A percentile compares a stretch with the other conserved stretches of the same genome.
phyloP scores from a whole-genome alignment of 179 eudicot species.

The Silene vulgaris region DNA sequence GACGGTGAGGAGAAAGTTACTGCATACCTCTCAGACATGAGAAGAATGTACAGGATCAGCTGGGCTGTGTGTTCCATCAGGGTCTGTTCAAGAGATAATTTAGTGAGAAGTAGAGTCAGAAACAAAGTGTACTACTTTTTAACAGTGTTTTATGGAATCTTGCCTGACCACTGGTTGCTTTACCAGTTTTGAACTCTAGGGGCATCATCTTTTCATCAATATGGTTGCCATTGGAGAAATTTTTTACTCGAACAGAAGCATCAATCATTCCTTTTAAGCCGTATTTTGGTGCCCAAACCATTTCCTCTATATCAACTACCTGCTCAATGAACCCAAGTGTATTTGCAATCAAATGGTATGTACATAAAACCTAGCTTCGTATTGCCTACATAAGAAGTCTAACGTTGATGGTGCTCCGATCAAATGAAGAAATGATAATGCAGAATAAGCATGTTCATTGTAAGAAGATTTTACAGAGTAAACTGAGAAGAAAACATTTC shows the following conservation, averaged over 20 bases:
- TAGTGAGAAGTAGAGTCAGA: conserved; percentile 14
- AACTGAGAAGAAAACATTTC: background rate
- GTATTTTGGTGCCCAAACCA: conserved; percentile 98
- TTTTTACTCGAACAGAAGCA: conserved; percentile 68
- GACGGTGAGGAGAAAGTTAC: conserved; percentile 10
- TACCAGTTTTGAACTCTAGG: conserved; percentile 93
- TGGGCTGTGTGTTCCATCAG: conserved; percentile 92
- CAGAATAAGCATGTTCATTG: background rate
- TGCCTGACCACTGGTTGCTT: conserved; percentile 89
- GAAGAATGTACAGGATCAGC: conserved; percentile 86
- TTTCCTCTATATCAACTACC: conserved; percentile 97
- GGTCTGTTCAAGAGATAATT: conserved; percentile 47
- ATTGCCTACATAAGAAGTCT: background rate
- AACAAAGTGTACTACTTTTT: background rate
- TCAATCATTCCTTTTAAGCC: conserved; percentile 97
- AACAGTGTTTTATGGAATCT: background rate
- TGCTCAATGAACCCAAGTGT: conserved; percentile 27
- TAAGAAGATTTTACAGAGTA: background rate
- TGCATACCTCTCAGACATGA: conserved; percentile 92
- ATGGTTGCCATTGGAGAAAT: conserved; percentile 31
- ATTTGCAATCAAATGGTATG: conserved; percentile 3
- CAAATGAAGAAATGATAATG: background rate
- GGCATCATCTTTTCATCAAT: conserved; percentile 69
- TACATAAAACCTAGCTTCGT: background rate
- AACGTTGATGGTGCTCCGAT: conserved; percentile 1